Evolutionary conservation across 352 stramenopile species (phyloP), one percentile per base, ranked within the genome.

Genomic region (Pythium aquatile): DNA sequence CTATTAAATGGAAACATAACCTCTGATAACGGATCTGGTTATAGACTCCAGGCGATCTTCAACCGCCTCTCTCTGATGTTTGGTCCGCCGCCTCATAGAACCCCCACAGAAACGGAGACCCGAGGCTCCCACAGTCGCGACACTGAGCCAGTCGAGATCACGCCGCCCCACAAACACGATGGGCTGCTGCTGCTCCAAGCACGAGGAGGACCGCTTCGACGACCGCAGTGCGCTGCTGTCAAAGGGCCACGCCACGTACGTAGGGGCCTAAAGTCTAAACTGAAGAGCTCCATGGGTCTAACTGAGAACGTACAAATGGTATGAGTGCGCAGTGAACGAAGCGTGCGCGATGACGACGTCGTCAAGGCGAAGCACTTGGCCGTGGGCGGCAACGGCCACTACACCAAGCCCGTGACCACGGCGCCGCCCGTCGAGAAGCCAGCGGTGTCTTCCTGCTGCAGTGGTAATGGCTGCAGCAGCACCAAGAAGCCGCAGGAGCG

Each of bases 191-290:
- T 75, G 74, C 61, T 91, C 82, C 47, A 73, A 68, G 63, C 40
- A 48, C 40, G 82, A 91, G 51, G 82, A 91, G 46, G 82, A 91
- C 48, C 76, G 65, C 56, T 87, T 88, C 58, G 78, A 87, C 40
- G 74, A 72, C 52, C 78, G 54, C 33, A 74, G 82, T 44, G 69
- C 75, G 57, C 73, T 91, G 55, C 70, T 91, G 59, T 69, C 76
- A 61, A 90, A 83, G 67, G 59, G 46, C 68, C 52, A 52, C 35
- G 54, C 4, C 40, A 48, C 37, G 59, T 65, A 46, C 66, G 53
- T 69, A 73, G 78, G 46, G 1, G 29, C 42, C 30, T n/a, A 17
- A 32, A 13, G 14, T 24, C 30, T 35, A 13, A 44, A 44, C 9
- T 44, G 9, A 5, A 35, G 9, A 48, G 29, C 55, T 24, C 26